Conservation (phyloP, 192 early-diverging fungal species). For the Irineochytrium annulatum region DNA sequence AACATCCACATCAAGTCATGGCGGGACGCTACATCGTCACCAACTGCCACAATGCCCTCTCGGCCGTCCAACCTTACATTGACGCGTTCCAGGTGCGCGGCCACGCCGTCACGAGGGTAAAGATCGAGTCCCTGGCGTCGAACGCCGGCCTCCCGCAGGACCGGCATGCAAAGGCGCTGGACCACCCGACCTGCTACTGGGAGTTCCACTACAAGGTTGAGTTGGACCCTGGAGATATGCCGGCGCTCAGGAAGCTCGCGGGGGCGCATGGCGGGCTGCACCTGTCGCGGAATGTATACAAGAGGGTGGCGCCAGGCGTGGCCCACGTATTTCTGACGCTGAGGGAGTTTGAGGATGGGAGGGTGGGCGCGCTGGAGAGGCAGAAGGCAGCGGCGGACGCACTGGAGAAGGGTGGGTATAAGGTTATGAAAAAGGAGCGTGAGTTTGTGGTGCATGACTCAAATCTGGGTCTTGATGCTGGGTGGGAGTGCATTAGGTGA, state of each 20-base stretch:
- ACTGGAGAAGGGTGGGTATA: neutral
- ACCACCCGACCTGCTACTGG: neutral
- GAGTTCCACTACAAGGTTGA: conserved; percentile 2
- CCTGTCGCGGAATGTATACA: neutral
- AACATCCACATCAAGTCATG: neutral
- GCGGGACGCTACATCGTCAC: neutral
- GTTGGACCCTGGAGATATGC: neutral
- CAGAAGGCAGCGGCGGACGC: neutral
- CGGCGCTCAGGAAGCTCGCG: neutral
- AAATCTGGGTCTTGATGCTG: neutral
- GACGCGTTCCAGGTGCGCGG: too few relatives aligned
- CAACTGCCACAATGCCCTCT: neutral
- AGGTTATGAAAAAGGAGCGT: neutral
- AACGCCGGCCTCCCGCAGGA: neutral
- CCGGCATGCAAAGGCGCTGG: neutral
- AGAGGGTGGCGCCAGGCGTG: neutral
- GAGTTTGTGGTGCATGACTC: neutral
- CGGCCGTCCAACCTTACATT: neutral
- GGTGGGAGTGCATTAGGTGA: too few relatives aligned
- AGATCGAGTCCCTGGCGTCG: conserved; percentile 1
- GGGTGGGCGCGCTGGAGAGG: neutral
- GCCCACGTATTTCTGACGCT: neutral
- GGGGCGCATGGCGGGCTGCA: neutral
- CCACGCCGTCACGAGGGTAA: neutral
- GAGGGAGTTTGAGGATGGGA: neutral